These are phyloP conservation scores for Populus hybrid DNA, from an alignment of 441 rosid genomes.

Conservation along the genomic window DNA sequence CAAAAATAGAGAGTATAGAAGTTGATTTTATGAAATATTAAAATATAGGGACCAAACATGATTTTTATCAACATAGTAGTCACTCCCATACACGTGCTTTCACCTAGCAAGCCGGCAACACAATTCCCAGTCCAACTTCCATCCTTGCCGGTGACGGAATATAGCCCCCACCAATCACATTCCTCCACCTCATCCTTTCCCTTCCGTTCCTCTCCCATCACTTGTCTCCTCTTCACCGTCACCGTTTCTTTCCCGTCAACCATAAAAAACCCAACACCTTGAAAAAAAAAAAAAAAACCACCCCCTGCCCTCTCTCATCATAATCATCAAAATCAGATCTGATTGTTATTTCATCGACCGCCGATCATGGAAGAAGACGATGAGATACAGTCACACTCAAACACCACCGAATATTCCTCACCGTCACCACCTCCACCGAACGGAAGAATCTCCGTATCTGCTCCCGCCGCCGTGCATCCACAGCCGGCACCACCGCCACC, in stretches of 20 bases:
- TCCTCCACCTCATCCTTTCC: slow-evolving; percentile 34
- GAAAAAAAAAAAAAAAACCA: not conserved
- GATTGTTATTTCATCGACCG: not conserved
- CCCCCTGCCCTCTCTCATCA: not conserved
- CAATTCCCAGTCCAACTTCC: slow-evolving; percentile 14
- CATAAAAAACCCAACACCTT: not conserved
- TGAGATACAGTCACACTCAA: slow-evolving; percentile 55
- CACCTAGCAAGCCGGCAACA: slow-evolving; percentile 43
- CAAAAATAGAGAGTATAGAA: too few relatives aligned
- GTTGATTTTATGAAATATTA: too few relatives aligned
- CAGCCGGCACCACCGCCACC: not conserved
- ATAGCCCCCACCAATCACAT: slow-evolving; percentile 30
- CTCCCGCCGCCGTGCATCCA: slow-evolving; percentile 34
- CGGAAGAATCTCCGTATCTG: slow-evolving; percentile 59
- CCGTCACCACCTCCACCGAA: slow-evolving; percentile 41
- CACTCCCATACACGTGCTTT: not conserved
- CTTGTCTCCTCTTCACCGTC: slow-evolving; percentile 22
- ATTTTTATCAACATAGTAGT: not conserved
- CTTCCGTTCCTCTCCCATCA: not conserved
- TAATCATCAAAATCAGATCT: slow-evolving; percentile 12
- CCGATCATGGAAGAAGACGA: slow-evolving; percentile 63
- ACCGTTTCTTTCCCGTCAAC: slow-evolving; percentile 32
- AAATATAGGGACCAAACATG: not conserved
- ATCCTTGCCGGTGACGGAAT: slow-evolving; percentile 54
- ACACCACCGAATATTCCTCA: slow-evolving; percentile 40